These are phyloP conservation scores for Globisporangium parvum DNA, from an alignment of 352 stramenopile genomes.

Conservation along the genomic window DNA sequence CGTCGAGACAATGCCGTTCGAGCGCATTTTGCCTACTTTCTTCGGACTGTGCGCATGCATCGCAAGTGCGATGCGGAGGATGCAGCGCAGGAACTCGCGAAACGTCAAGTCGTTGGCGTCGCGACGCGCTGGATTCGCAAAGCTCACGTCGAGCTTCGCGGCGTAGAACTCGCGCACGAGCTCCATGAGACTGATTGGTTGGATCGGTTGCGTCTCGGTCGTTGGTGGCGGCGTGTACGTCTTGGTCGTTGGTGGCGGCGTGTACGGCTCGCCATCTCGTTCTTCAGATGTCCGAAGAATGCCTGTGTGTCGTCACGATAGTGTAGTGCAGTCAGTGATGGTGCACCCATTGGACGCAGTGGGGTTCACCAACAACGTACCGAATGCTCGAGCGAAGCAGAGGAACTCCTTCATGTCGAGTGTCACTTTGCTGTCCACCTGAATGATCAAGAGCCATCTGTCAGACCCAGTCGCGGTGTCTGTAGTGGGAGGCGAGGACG, in stretches of 20 bases:
- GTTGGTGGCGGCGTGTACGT: conserved; percentile 29
- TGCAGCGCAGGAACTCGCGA: conserved; percentile 64
- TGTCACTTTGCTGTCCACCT: conserved; percentile 45
- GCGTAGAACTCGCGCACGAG: conserved; percentile 67
- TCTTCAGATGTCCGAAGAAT: conserved; percentile 41
- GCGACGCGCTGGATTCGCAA: conserved; percentile 37
- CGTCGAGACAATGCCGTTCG: conserved; percentile 37
- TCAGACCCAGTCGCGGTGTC: not conserved
- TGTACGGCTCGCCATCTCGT: conserved; percentile 50
- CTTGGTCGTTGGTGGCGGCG: conserved; percentile 23
- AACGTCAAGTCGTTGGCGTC: conserved; percentile 59
- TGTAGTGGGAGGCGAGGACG: not conserved
- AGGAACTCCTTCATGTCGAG: conserved; percentile 65
- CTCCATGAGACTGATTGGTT: conserved; percentile 54
- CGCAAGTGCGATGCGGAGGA: conserved; percentile 58
- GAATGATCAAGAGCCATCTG: not conserved
- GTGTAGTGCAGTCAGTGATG: not conserved
- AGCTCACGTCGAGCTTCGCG: conserved; percentile 69
- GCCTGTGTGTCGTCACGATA: conserved; percentile 20
- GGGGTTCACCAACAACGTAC: conserved; percentile 21
- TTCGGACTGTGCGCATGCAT: conserved; percentile 41
- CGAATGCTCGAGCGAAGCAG: conserved; percentile 60
- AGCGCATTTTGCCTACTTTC: conserved; percentile 6
- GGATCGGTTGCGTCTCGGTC: conserved; percentile 24
- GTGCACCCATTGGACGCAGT: not conserved